These are phyloP conservation scores for Globisporangium echinulatum DNA, from an alignment of 352 stramenopile genomes.

Conservation along the genomic window DNA sequence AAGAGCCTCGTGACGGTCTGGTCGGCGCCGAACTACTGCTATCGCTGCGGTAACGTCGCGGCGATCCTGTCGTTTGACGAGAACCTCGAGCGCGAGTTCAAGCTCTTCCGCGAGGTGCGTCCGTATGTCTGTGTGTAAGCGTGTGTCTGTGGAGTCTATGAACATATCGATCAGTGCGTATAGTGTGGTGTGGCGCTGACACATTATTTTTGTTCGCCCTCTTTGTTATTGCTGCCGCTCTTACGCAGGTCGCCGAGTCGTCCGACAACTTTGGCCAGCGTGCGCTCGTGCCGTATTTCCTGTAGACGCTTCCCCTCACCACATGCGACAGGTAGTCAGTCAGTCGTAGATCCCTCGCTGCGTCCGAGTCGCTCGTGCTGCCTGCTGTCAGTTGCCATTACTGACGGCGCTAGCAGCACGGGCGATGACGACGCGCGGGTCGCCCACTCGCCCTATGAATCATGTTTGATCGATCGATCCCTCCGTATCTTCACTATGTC, in stretches of 20 bases:
- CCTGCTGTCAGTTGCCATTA: too few species aligned
- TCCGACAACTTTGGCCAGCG: conserved; percentile 73
- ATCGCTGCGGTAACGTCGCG: conserved; percentile 80
- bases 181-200: not conserved
- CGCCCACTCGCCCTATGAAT: not conserved
- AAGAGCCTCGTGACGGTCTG: conserved; percentile 81
- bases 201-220: not conserved
- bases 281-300: conserved; percentile 80
- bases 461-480: not conserved
- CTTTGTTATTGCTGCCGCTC: not conserved
- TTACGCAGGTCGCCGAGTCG: conserved; percentile 69
- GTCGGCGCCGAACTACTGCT: conserved; percentile 84
- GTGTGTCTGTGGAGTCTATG: conserved; percentile 2
- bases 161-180: too few species aligned
- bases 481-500: not conserved
- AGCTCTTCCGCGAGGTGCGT: conserved; percentile 81
- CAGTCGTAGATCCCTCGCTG: not conserved
- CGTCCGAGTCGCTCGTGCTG: too few species aligned
- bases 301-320: conserved; percentile 32
- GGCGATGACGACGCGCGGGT: not conserved
- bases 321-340: not conserved
- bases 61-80: conserved; percentile 81
- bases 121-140: conserved; percentile 2
- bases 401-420: too few species aligned
- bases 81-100: conserved; percentile 84